Evolutionary conservation across 2,329 filamentous ascomycete species (phyloP).

Genomic region (Claviceps purpurea): DNA sequence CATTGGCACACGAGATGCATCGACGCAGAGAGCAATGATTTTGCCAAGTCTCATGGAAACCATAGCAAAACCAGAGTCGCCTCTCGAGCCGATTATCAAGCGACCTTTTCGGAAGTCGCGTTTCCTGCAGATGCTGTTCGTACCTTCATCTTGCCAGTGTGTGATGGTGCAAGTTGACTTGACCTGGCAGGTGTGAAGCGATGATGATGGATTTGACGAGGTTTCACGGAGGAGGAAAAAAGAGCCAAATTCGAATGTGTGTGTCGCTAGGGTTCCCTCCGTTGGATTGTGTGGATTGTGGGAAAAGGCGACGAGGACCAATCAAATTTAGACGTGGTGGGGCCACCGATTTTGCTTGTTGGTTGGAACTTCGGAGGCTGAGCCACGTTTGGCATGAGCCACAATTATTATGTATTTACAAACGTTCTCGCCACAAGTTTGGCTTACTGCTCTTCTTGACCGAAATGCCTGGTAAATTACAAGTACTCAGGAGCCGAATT

Average conservation of each 20-base stretch:
- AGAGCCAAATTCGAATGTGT: slow-evolving; percentile 25
- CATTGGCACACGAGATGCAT: not conserved
- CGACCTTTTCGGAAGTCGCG: not conserved
- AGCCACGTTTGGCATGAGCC: slow-evolving; percentile 2
- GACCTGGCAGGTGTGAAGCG: slow-evolving; percentile 26
- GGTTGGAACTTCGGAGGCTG: not conserved
- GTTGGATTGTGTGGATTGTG: slow-evolving; percentile 5
- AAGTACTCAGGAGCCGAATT: not conserved
- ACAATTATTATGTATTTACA: not conserved
- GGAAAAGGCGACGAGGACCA: slow-evolving; percentile 13
- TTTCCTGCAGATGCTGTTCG: slow-evolving; percentile 7
- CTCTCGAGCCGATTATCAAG: not conserved
- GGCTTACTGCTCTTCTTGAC: no score
- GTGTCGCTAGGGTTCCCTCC: slow-evolving; percentile 27
- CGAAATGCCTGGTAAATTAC: no score
- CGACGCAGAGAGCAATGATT: not conserved
- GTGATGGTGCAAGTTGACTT: slow-evolving; percentile 31
- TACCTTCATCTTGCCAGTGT: slow-evolving; percentile 37
- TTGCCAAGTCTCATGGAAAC: no score
- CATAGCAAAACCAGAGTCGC: no score
- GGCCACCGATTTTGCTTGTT: not conserved
- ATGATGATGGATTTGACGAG: slow-evolving; percentile 13
- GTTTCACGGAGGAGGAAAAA: slow-evolving; percentile 22
- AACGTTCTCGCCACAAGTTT: slow-evolving; percentile 2
- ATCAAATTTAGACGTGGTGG: slow-evolving; percentile 13